Base-by-base conservation (phyloP, 2,329 filamentous ascomycete species). In the Ophiostoma perfectum region DNA sequence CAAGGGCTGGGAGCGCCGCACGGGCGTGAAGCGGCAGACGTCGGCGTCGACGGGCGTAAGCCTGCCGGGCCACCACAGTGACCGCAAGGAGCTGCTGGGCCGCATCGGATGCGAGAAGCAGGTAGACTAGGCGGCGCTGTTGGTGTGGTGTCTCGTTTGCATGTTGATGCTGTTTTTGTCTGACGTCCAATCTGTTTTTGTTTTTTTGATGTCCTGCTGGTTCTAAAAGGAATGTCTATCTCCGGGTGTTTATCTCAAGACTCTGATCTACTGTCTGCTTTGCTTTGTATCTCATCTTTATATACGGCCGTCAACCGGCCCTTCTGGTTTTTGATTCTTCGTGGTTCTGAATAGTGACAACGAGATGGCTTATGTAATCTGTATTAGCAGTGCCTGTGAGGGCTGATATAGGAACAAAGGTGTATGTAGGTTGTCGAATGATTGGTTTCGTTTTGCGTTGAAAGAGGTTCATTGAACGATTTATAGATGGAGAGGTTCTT, bases 81-180 rank as follows among this genome's bases (percentile, higher is more conserved):
- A 92, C 77, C 85, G 89, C 73, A 95, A 94, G 81, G 91, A 93
- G 77, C 81, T 95, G 72, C 82, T 95, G 67, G 90, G 90, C 62
- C 83, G 91, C 67, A 95, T 95, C 75, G 91, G 91, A 65, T 95
- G 91, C 77, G 90, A 93, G 78, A 92, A 92, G 81, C 89, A 87
- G 75, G 81, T 86, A 68, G 84, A 87, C 68, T 83, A 60, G 60
- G 27, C 4, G 14, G 47, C 36, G 38, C 12, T 18, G 42, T 5
- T 44, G 16, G 39, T 38, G 5, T 36, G 2, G 62, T 9, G 42
- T 39, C 36, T 27, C 27, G 27, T 7, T 65, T 14, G 2, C n/a
- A 39, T 68, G 9, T n/a, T 44, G 11, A 18, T 2, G 14, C 3
- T 47, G 12, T 47, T 5, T 47, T 5, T 47, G 45, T 14, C n/a